Conservation (phyloP, 441 rosid genomes). For the Gossypium gossypioides region DNA sequence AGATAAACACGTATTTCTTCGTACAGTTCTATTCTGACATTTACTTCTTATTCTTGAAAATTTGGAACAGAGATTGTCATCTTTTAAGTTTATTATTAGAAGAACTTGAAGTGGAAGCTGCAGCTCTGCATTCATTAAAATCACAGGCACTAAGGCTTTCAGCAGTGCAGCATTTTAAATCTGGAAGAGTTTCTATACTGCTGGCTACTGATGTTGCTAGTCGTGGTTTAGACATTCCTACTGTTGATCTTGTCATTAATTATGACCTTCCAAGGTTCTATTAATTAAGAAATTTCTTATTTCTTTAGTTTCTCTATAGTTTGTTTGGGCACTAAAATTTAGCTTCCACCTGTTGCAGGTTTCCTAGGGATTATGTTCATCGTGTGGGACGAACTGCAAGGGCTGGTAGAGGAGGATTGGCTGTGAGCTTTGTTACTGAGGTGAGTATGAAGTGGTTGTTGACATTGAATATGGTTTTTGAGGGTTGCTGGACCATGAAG, state of each 20-base stretch:
- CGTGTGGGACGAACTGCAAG: conserved; percentile 98
- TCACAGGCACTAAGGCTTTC: conserved; percentile 72
- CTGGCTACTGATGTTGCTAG: conserved; percentile 93
- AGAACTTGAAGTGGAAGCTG: conserved; percentile 71
- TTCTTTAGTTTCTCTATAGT: background rate
- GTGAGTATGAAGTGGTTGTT: conserved; percentile 25
- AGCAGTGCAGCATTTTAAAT: conserved; percentile 73
- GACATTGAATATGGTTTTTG: background rate
- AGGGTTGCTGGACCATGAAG: background rate
- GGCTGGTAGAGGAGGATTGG: conserved; percentile 90
- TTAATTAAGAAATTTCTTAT: background rate
- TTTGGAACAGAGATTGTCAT: conserved; percentile 55
- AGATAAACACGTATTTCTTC: background rate
- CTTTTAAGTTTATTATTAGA: conserved; percentile 66
- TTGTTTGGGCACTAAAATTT: background rate
- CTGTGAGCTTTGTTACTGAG: conserved; percentile 72
- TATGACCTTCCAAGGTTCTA: conserved; percentile 82
- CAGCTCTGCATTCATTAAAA: conserved; percentile 68
- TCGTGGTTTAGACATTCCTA: conserved; percentile 92
- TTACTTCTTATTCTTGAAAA: background rate
- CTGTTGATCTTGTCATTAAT: conserved; percentile 86
- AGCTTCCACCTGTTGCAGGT: conserved; percentile 30
- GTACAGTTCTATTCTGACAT: background rate
- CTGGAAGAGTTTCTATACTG: conserved; percentile 64
- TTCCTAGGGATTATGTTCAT: conserved; percentile 86